Evolutionary conservation across 1,284 basidiomycete species (phyloP), one percentile per base, ranked within the genome.

Genomic region (Porodaedalea pini): DNA sequence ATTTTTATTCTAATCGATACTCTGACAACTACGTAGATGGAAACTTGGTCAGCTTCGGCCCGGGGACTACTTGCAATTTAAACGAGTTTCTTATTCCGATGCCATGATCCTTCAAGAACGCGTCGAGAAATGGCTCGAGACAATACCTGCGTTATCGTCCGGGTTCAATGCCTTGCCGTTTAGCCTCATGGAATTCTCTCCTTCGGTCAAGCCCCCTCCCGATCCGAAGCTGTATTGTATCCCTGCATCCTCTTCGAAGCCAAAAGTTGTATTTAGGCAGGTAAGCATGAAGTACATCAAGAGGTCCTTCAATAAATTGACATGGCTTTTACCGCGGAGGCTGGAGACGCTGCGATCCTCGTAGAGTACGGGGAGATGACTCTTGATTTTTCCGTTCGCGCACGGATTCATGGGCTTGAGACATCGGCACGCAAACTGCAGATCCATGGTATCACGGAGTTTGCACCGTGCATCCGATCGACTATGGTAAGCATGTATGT

Each of bases 21-120:
- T 23, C 27, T 32, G 47, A 43, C 31, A 21, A 39, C n/a, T 39
- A 21, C n/a, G 4, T 29, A 82, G 80, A 67, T 86, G 83, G 82
- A 85, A 85, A 61, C 60, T 85, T 1, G 85, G 85, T 0, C 85
- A 87, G 64, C 62, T 86, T 23, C 71, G 74, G 29, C 78, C 83
- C 0, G 82, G 82, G 27, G 71, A 69, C 52, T 77, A 73, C 0
- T 66, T 86, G 0, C 70, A 70, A 36, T 86, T 86, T 65, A 69
- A 70, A 54, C 71, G 78, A 8, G 67, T 85, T 11, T 69, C 74
- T 0, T 80, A 76, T 72, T 63, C 66, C 0, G 67, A 74, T 11
- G 72, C 80, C 0, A 57, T 67, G 32, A 36, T 57, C 10, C 61
- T 75, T 21, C 56, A 65, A 31, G 57, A 67, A n/a, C 54, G 64